A percentile compares a stretch with the other conserved stretches of the same genome.
phyloP scores from a whole-genome alignment of 805 yeast genomes.

The Candida fluviatilis region DNA sequence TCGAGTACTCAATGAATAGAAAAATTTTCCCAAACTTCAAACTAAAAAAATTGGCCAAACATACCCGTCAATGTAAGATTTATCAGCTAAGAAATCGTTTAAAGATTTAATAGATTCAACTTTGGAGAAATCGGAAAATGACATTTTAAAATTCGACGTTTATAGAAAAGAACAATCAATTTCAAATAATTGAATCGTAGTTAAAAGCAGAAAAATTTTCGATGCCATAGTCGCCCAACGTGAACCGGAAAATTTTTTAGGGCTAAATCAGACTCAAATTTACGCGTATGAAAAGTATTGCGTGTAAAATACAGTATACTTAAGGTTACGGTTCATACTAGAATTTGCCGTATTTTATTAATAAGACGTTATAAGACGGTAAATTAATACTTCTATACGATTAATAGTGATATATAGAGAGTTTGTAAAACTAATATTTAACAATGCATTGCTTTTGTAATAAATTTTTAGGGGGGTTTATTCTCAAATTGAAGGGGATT shows the following conservation, averaged over 20 bases:
- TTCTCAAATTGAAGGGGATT: not conserved
- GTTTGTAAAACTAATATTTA: too few relatives aligned
- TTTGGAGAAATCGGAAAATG: constrained; percentile 79
- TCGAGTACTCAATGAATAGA: constrained; percentile 1
- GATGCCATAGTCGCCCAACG: constrained; percentile 1
- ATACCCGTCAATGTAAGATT: constrained; percentile 95
- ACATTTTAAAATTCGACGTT: constrained; percentile 38
- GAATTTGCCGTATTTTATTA: too few relatives aligned
- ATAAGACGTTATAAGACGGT: too few relatives aligned
- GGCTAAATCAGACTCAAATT: constrained; percentile 2
- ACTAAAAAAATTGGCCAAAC: constrained; percentile 28
- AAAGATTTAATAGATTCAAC: constrained; percentile 59
- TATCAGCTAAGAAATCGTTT: constrained; percentile 83
- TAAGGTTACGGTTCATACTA: too few relatives aligned
- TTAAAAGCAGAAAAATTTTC: constrained; percentile 2
- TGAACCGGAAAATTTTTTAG: constrained; percentile 2
- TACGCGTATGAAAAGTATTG: constrained; percentile 1
- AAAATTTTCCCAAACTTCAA: not conserved
- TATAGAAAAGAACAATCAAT: constrained; percentile 1
- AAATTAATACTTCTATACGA: too few relatives aligned
- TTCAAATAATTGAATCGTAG: not conserved
- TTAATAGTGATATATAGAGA: too few relatives aligned
- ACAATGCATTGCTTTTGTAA: too few relatives aligned
- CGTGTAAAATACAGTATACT: too few relatives aligned
- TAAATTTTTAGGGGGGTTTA: too few relatives aligned